These are phyloP conservation scores for Phytopythium aichiense DNA, from an alignment of 352 stramenopile species.

Conservation along the genomic window DNA sequence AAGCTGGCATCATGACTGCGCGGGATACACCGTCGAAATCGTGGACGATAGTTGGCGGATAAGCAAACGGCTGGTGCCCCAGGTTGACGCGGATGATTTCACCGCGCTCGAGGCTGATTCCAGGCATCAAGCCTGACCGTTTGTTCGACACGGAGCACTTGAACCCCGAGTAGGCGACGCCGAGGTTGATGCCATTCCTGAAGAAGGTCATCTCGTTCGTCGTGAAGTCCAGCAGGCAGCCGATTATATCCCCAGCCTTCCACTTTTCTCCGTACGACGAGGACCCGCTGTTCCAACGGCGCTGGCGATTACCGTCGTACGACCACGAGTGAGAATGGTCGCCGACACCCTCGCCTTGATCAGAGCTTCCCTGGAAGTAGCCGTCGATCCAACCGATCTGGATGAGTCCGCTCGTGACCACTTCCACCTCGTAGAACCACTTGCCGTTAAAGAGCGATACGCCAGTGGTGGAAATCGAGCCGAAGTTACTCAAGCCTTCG, in stretches of 20 bases:
- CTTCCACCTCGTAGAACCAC: constrained; percentile 94
- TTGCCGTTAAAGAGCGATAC: constrained; percentile 77
- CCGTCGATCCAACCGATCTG: constrained; percentile 92
- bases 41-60: constrained; percentile 50
- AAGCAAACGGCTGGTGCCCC: constrained; percentile 73
- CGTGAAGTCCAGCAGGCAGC: constrained; percentile 85
- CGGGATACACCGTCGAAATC: constrained; percentile 69
- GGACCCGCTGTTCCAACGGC: constrained; percentile 89
- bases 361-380: constrained; percentile 89
- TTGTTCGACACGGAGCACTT: constrained; percentile 43
- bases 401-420: constrained; percentile 88
- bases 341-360: constrained; percentile 89
- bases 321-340: constrained; percentile 92
- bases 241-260: constrained; percentile 90
- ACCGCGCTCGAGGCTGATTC: constrained; percentile 81
- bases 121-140: constrained; percentile 73
- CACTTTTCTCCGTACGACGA: constrained; percentile 89
- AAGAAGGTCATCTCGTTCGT: constrained; percentile 84
- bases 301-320: constrained; percentile 90
- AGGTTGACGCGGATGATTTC: constrained; percentile 88
- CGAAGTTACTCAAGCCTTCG: constrained; percentile 87
- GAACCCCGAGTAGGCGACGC: constrained; percentile 71
- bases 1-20: constrained; percentile 42
- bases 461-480: constrained; percentile 73
- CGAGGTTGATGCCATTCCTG: constrained; percentile 83